Conservation (phyloP, 2,329 filamentous ascomycete species). For the Calycina marina region DNA sequence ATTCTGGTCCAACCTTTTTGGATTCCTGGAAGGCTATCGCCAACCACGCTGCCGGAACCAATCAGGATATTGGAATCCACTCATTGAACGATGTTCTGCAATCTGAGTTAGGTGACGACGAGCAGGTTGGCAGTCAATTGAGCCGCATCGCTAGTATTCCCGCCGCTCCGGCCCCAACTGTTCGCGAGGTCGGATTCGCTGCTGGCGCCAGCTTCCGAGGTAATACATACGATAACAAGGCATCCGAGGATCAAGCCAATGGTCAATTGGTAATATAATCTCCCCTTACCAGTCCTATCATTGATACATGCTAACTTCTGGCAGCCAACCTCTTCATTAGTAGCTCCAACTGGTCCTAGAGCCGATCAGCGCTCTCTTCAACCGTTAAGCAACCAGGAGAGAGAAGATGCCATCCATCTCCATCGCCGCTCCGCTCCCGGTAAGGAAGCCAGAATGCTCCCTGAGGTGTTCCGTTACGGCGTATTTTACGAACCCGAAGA, state of each 20-base stretch:
- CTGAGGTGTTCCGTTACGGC: constrained; percentile 15
- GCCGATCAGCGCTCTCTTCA: background rate
- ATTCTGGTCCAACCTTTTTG: background rate
- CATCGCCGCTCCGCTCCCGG: constrained; percentile 3
- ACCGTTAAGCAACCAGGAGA: constrained; percentile 7
- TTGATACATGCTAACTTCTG: too few species aligned
- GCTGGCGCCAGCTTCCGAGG: constrained; percentile 7
- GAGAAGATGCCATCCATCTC: constrained; percentile 3
- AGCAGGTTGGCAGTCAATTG: constrained; percentile 3
- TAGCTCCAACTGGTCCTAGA: background rate
- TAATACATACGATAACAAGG: constrained; percentile 6
- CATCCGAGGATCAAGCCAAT: background rate
- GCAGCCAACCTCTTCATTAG: too few species aligned
- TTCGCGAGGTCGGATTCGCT: constrained; percentile 13
- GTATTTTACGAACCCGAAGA: constrained; percentile 10
- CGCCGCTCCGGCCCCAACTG: constrained; percentile 7
- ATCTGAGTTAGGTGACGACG: background rate
- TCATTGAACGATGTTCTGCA: constrained; percentile 1
- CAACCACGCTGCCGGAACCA: too few species aligned
- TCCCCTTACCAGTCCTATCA: too few species aligned
- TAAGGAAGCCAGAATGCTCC: constrained; percentile 3
- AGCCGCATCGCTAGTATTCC: constrained; percentile 7
- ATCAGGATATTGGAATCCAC: constrained; percentile 1
- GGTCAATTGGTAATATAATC: too few species aligned
- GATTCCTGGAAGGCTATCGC: background rate